Conservation (phyloP, 108 stramenopile species). For the Pseudonitzschia multistriata region DNA sequence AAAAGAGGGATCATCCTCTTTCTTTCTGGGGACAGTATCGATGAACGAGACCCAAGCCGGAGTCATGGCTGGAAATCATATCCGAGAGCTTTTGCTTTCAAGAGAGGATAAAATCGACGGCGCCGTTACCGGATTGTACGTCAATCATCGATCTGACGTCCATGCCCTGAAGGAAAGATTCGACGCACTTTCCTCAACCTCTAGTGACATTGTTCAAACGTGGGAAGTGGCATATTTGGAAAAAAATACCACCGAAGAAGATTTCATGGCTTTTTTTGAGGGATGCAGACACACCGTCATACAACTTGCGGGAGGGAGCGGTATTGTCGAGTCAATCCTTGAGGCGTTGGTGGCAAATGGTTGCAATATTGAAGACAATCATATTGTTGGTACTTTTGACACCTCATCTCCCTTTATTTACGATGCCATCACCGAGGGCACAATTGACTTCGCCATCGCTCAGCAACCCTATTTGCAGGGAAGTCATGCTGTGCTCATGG, state of each 20-base stretch:
- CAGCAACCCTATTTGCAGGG: slow-evolving; percentile 32
- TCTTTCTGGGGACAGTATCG: not conserved
- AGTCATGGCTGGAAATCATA: not conserved
- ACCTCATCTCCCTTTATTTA: not conserved
- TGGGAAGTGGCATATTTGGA: not conserved
- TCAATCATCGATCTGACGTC: slow-evolving; percentile 12
- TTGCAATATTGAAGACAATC: not conserved
- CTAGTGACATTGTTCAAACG: not conserved
- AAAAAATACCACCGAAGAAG: not conserved
- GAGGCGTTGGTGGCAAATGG: not conserved
- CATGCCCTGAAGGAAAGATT: not conserved
- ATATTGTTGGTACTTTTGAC: slow-evolving; percentile 1
- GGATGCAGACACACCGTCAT: not conserved
- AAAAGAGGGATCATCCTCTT: too few species aligned
- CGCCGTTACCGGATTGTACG: not conserved
- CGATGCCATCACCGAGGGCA: slow-evolving; percentile 15
- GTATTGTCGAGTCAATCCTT: not conserved
- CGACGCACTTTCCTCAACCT: not conserved
- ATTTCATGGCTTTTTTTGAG: not conserved
- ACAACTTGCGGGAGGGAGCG: not conserved
- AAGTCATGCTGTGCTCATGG: slow-evolving; percentile 19
- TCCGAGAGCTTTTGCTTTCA: not conserved
- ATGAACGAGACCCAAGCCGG: slow-evolving; percentile 1
- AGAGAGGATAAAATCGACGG: not conserved
- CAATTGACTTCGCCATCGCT: slow-evolving; percentile 19